Conservation (phyloP, 495 filamentous ascomycete species). For the Margaritispora aquatica region DNA sequence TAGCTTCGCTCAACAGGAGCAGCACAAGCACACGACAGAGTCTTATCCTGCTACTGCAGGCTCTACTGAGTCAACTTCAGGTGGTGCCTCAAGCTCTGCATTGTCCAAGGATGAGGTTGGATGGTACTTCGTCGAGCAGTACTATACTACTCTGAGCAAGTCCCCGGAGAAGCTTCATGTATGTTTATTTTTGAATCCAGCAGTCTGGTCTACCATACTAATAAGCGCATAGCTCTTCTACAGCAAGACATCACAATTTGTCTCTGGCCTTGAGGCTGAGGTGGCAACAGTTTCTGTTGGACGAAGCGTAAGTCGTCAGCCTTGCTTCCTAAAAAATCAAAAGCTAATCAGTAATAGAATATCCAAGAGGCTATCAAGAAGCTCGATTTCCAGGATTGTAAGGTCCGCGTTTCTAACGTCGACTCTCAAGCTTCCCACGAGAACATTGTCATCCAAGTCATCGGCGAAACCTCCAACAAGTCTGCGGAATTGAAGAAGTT, state of each 20-base stretch:
- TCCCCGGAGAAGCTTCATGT: constrained; percentile 89
- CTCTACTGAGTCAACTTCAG: constrained; percentile 18
- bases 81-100: constrained; percentile 21
- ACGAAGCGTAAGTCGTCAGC: constrained; percentile 63
- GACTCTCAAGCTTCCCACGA: constrained; percentile 89
- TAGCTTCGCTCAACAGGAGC: constrained; percentile 26
- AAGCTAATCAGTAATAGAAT: constrained; percentile 44
- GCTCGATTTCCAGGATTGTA: constrained; percentile 93
- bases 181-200: too few relatives aligned
- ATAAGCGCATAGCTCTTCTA: constrained; percentile 60
- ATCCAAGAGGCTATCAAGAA: constrained; percentile 92
- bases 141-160: constrained; percentile 95
- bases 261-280: constrained; percentile 82
- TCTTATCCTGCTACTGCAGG: constrained; percentile 24
- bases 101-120: constrained; percentile 58
- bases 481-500: constrained; percentile 86
- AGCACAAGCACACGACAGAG: constrained; percentile 23
- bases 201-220: too few relatives aligned
- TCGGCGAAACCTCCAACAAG: constrained; percentile 96
- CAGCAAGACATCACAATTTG: constrained; percentile 73
- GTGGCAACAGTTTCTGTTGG: constrained; percentile 76
- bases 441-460: constrained; percentile 94
- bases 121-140: constrained; percentile 99
- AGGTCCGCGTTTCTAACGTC: constrained; percentile 96
- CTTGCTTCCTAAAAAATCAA: constrained; percentile 4